A percentile compares a stretch with the other conserved stretches of the same genome.
These are phyloP conservation scores for Stemphylium lycopersici DNA, from an alignment of 2,329 filamentous ascomycete genomes.

Conservation along the genomic window DNA sequence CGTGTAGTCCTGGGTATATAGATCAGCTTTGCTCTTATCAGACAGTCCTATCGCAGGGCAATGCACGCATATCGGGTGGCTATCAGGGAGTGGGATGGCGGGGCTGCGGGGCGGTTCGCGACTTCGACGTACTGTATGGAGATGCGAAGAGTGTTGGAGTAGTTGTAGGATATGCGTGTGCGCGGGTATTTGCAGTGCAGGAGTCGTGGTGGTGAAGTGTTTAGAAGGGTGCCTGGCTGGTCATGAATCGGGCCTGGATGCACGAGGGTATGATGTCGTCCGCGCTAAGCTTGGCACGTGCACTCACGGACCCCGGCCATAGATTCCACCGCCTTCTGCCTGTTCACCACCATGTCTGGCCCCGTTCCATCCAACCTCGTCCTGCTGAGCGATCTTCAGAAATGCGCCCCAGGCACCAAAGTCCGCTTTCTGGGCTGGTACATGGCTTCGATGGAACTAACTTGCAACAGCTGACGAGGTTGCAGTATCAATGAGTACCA, in stretches of 20 bases:
- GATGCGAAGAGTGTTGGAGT: not conserved
- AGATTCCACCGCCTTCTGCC: constrained; percentile 18
- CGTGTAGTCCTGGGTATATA: not conserved
- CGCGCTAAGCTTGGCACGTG: constrained; percentile 28
- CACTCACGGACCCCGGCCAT: constrained; percentile 15
- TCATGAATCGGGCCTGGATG: constrained; percentile 26
- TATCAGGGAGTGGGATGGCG: constrained; percentile 24
- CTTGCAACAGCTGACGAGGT: constrained; percentile 16
- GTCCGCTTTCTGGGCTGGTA: constrained; percentile 93
- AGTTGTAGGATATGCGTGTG: not conserved
- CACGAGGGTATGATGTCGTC: constrained; percentile 35
- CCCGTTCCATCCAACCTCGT: constrained; percentile 65
- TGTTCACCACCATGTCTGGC: constrained; percentile 29
- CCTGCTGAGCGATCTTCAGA: constrained; percentile 53
- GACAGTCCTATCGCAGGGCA: constrained; percentile 1
- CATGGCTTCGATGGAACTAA: constrained; percentile 15
- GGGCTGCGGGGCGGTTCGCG: constrained; percentile 21
- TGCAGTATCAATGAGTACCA: constrained; percentile 65
- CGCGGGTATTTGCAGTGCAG: constrained; percentile 10
- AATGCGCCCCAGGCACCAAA: constrained; percentile 68
- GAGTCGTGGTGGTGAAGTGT: constrained; percentile 17
- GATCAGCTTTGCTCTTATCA: constrained; percentile 4
- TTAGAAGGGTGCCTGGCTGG: constrained; percentile 23
- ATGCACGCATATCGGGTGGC: constrained; percentile 5
- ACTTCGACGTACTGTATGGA: constrained; percentile 20